These are phyloP conservation scores for Colletotrichum liaoningense DNA, from an alignment of 2,329 filamentous ascomycete species.

Conservation along the genomic window DNA sequence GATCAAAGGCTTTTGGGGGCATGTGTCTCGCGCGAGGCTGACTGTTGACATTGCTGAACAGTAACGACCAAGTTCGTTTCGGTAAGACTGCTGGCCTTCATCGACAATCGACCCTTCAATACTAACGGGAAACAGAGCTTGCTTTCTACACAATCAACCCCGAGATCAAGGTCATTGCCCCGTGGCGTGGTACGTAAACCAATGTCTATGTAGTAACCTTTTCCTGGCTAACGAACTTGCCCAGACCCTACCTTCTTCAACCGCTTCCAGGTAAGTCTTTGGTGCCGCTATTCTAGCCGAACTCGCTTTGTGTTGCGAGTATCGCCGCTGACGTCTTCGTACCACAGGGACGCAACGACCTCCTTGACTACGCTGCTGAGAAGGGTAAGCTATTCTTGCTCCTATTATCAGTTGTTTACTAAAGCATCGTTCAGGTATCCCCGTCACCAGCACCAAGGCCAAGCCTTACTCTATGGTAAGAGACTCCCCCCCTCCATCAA, in stretches of 20 bases:
- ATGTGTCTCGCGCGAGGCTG: not conserved
- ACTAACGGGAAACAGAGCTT: constrained; percentile 39
- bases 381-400: constrained; percentile 48
- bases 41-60: not conserved
- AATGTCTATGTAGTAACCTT: not conserved
- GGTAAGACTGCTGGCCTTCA: constrained; percentile 20
- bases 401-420: not conserved
- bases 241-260: constrained; percentile 76
- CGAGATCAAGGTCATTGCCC: constrained; percentile 75
- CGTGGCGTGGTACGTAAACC: constrained; percentile 56
- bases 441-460: constrained; percentile 78
- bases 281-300: constrained; percentile 17
- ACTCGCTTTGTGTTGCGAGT: no score
- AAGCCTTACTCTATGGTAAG: constrained; percentile 67
- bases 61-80: constrained; percentile 51
- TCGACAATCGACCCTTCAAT: not conserved
- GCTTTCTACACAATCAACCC: constrained; percentile 48
- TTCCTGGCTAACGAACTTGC: constrained; percentile 44
- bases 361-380: constrained; percentile 77
- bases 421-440: constrained; percentile 59
- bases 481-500: constrained; percentile 50
- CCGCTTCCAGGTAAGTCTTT: constrained; percentile 62
- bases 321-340: not conserved
- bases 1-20: not conserved
- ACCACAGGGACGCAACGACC: constrained; percentile 71